phyloP scores from a whole-genome alignment of 495 filamentous ascomycete genomes.

The Penicillium daleae region DNA sequence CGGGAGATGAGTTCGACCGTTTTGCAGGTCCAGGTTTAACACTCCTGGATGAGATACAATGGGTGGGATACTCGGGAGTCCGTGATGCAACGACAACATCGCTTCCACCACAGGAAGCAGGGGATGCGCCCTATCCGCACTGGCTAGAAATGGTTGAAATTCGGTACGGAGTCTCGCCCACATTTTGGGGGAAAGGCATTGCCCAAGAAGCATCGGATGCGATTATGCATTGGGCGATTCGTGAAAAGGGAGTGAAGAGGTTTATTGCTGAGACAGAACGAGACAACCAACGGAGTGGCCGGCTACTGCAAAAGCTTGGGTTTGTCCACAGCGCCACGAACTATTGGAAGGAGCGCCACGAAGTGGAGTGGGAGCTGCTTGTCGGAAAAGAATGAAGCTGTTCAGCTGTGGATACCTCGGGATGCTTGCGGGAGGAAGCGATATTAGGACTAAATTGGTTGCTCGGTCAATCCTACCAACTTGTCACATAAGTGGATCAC shows the following conservation, averaged over 20 bases:
- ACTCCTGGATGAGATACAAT: slow-evolving; percentile 17
- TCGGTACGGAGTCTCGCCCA: slow-evolving; percentile 28
- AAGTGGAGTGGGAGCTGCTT: slow-evolving; percentile 26
- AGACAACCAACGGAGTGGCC: slow-evolving; percentile 27
- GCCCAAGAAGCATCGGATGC: slow-evolving; percentile 29
- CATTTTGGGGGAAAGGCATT: slow-evolving; percentile 28
- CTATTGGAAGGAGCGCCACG: slow-evolving; percentile 32
- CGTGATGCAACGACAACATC: slow-evolving; percentile 34
- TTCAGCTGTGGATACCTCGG: no score
- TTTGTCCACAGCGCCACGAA: slow-evolving; percentile 28
- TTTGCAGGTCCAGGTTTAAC: background rate
- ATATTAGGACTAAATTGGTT: background rate
- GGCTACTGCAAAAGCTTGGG: slow-evolving; percentile 28
- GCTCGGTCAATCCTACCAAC: background rate
- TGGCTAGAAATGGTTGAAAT: slow-evolving; percentile 35
- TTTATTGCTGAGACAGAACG: slow-evolving; percentile 36
- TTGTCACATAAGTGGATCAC: no score
- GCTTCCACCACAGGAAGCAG: slow-evolving; percentile 19
- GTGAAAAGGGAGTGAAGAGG: slow-evolving; percentile 26
- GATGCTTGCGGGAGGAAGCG: no score
- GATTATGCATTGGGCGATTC: slow-evolving; percentile 26
- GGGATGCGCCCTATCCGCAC: slow-evolving; percentile 21
- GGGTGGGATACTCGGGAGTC: slow-evolving; percentile 35
- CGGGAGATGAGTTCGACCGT: background rate
- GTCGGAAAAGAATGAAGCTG: background rate